Percentiles rank a stretch among this genome's conserved stretches.
Evolutionary conservation across 192 early-diverging fungal species (phyloP).

Genomic region (Coemansia sp.): DNA sequence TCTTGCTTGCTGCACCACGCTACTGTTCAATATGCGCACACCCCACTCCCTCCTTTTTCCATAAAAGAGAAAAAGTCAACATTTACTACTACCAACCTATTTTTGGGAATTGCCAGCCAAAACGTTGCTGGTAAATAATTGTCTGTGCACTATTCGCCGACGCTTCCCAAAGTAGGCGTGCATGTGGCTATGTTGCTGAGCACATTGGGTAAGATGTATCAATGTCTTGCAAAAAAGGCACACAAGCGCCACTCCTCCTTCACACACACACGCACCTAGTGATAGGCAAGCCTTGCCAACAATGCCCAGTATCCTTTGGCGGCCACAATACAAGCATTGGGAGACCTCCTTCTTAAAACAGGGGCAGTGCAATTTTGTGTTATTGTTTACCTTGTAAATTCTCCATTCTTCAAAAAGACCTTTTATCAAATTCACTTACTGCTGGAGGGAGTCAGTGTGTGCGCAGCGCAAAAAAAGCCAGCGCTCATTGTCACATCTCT

Average conservation of each 20-base stretch:
- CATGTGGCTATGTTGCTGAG: background rate
- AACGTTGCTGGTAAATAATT: background rate
- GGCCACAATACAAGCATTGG: background rate
- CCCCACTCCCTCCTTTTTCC: background rate
- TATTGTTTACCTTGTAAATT: constrained; percentile 14
- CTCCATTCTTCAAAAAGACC: background rate
- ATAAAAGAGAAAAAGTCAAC: background rate
- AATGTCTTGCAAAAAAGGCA: background rate
- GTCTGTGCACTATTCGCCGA: background rate
- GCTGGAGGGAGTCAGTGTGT: background rate
- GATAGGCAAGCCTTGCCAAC: background rate
- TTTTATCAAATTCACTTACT: background rate
- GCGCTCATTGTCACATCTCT: background rate
- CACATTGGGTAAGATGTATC: background rate
- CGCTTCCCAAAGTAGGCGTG: background rate
- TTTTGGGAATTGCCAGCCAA: background rate
- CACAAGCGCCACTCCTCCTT: background rate
- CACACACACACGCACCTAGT: background rate
- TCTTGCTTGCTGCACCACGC: no score
- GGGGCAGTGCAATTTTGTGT: constrained; percentile 8
- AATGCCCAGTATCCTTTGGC: background rate
- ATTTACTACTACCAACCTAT: background rate
- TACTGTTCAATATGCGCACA: background rate
- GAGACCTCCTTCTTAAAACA: background rate
- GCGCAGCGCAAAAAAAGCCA: background rate